phyloP scores from a whole-genome alignment of 768 basidiomycete genomes.

The Mycena venus region DNA sequence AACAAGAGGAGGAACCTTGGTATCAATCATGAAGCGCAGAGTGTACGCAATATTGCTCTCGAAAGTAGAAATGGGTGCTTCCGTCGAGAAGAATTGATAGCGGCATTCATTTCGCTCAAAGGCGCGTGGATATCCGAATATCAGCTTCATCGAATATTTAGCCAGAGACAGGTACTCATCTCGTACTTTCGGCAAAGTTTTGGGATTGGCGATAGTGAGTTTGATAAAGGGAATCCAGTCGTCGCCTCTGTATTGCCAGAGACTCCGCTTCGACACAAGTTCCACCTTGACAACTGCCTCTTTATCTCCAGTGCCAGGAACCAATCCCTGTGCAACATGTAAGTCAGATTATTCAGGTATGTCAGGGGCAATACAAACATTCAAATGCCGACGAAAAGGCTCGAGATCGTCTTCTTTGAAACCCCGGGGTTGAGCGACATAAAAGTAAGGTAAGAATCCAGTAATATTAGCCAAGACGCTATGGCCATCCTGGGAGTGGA shows the following conservation, averaged over 20 bases:
- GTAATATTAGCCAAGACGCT: conserved; percentile 89
- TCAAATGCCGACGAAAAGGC: conserved; percentile 77
- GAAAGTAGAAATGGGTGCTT: conserved; percentile 71
- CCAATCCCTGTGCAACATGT: conserved; percentile 43
- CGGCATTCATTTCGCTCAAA: conserved; percentile 84
- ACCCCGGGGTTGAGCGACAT: conserved; percentile 87
- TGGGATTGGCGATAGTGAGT: conserved; percentile 80
- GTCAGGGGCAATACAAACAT: conserved; percentile 63
- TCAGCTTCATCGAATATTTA: conserved; percentile 29
- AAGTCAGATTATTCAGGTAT: not conserved
- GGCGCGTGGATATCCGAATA: conserved; percentile 57
- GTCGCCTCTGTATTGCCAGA: conserved; percentile 94
- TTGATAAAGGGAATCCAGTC: conserved; percentile 86
- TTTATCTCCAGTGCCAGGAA: conserved; percentile 46
- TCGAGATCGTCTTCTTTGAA: conserved; percentile 77
- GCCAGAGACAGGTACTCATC: conserved; percentile 69
- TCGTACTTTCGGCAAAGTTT: conserved; percentile 87
- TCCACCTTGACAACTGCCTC: conserved; percentile 64
- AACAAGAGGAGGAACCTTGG: conserved; percentile 69
- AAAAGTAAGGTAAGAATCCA: conserved; percentile 94
- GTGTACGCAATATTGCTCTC: conserved; percentile 96
- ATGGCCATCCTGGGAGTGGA: conserved; percentile 74
- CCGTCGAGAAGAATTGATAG: conserved; percentile 71
- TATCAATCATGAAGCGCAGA: conserved; percentile 98
- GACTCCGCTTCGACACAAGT: conserved; percentile 73